phyloP scores from a whole-genome alignment of 495 filamentous ascomycete species.

The Penicillium macrosclerotiorum region DNA sequence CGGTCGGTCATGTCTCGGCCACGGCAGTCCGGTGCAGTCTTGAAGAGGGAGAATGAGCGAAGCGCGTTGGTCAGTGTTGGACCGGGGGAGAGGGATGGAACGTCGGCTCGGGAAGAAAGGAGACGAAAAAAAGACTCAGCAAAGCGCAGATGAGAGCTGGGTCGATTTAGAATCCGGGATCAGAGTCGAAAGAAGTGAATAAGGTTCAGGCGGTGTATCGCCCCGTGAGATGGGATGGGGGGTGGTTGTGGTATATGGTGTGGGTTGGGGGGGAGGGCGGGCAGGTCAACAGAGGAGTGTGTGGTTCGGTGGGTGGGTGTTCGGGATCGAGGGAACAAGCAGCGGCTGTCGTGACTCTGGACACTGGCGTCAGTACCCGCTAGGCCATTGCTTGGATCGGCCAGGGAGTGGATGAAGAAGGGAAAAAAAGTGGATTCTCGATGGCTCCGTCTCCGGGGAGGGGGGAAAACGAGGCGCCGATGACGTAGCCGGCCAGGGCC shows the following conservation, averaged over 20 bases:
- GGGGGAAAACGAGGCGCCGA: too few relatives aligned
- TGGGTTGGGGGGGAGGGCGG: neutral
- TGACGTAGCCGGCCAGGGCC: constrained; percentile 37
- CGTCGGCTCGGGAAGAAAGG: too few relatives aligned
- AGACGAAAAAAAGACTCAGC: neutral
- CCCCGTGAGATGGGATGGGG: constrained; percentile 3
- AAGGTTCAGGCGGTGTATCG: constrained; percentile 23
- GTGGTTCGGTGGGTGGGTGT: constrained; percentile 5
- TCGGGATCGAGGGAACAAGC: constrained; percentile 14
- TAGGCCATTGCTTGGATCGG: constrained; percentile 31
- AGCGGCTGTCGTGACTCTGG: constrained; percentile 2
- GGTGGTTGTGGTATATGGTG: too few relatives aligned
- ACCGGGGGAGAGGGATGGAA: too few relatives aligned
- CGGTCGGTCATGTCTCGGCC: constrained; percentile 38
- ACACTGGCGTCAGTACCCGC: constrained; percentile 31
- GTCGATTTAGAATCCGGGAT: constrained; percentile 11
- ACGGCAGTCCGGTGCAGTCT: constrained; percentile 21
- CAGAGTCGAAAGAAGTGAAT: constrained; percentile 8
- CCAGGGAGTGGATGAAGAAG: constrained; percentile 21
- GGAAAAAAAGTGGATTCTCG: constrained; percentile 27
- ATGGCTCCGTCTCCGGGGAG: constrained; percentile 31
- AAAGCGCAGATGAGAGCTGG: constrained; percentile 1
- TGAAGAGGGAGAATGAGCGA: neutral
- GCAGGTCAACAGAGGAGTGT: neutral
- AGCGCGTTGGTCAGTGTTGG: too few relatives aligned